Evolutionary conservation across 805 yeast species (phyloP).

Genomic region (Metschnikowia similis): DNA sequence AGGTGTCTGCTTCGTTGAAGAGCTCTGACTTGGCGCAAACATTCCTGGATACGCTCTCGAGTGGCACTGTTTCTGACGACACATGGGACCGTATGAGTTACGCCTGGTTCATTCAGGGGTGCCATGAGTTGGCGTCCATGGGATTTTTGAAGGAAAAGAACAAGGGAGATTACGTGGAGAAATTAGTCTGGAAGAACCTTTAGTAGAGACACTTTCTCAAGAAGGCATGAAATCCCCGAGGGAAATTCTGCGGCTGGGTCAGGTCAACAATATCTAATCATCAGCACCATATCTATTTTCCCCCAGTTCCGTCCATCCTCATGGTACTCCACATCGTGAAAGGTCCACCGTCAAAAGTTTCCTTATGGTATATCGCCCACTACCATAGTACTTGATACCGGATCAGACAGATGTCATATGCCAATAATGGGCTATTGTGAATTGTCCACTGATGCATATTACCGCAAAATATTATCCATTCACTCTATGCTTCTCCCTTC

Average conservation of each 20-base stretch:
- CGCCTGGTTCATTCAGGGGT: conserved; percentile 71
- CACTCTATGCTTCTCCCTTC: not conserved
- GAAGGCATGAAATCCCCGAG: too few relatives aligned
- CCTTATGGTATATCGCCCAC: too few relatives aligned
- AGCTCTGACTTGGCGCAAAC: not conserved
- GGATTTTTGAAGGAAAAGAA: conserved; percentile 66
- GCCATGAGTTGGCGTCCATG: conserved; percentile 63
- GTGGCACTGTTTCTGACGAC: conserved; percentile 18
- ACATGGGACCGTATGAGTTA: conserved; percentile 62
- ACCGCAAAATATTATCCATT: not conserved
- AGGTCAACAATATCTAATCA: too few relatives aligned
- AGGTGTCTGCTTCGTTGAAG: conserved; percentile 5
- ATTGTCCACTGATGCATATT: too few relatives aligned
- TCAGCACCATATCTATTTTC: too few relatives aligned
- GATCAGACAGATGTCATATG: too few relatives aligned
- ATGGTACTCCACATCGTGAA: too few relatives aligned
- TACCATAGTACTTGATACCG: too few relatives aligned
- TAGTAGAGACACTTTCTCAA: conserved; percentile 16
- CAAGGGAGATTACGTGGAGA: conserved; percentile 65
- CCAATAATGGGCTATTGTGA: too few relatives aligned
- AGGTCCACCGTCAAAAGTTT: too few relatives aligned
- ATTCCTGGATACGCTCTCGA: not conserved
- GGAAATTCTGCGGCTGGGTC: too few relatives aligned
- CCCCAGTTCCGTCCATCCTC: too few relatives aligned
- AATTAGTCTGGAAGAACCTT: conserved; percentile 65